Conservation (phyloP, 306 rosid genomes). For the Fragaria vesca region DNA sequence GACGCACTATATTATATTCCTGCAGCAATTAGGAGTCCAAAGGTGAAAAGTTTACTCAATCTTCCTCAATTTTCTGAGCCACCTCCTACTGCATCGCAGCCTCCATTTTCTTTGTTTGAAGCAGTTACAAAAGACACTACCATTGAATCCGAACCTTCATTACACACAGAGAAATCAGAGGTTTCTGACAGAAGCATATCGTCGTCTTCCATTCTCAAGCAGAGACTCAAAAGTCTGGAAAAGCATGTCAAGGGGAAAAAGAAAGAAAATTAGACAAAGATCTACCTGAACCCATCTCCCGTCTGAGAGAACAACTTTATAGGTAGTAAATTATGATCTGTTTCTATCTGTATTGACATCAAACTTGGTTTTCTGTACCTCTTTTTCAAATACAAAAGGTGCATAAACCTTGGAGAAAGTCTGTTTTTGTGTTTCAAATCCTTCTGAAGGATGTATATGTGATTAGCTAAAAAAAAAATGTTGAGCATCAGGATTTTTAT, state of each 20-base stretch:
- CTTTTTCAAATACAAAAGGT: neutral
- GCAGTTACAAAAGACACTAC: constrained; percentile 40
- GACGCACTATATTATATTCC: constrained; percentile 20
- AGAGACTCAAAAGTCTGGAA: constrained; percentile 77
- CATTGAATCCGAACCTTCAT: constrained; percentile 30
- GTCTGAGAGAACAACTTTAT: neutral
- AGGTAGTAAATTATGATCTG: neutral
- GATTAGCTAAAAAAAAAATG: no score
- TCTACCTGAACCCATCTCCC: neutral
- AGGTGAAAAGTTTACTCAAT: constrained; percentile 60
- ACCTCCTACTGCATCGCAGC: constrained; percentile 40
- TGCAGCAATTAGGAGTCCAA: constrained; percentile 36
- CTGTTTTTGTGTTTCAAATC: neutral
- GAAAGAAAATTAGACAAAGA: constrained; percentile 50
- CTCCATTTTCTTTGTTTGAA: constrained; percentile 46
- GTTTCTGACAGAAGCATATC: constrained; percentile 45
- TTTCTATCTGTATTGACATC: neutral
- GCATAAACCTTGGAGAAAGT: neutral
- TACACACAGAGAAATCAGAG: constrained; percentile 33
- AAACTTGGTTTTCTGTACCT: neutral
- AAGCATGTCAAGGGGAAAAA: constrained; percentile 72
- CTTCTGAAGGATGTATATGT: no score
- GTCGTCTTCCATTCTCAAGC: constrained; percentile 60
- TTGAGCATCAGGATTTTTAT: no score
- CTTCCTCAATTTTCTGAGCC: constrained; percentile 36